Percentiles rank a stretch among this genome's conserved stretches.
Conservation (phyloP, 2,329 filamentous ascomycete genomes). For the Clonostachys rhizophaga region DNA sequence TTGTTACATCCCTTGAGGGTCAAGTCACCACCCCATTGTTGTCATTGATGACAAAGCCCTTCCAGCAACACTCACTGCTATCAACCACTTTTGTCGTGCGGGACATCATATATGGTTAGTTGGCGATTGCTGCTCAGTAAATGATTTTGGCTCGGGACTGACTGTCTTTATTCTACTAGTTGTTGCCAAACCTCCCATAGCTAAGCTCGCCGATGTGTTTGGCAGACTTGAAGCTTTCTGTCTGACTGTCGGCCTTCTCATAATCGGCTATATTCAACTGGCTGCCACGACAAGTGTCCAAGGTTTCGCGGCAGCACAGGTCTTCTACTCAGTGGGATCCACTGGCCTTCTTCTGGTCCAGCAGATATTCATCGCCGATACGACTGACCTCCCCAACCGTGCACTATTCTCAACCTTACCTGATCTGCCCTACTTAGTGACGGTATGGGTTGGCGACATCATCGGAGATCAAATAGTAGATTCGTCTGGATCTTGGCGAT, state of each 20-base stretch:
- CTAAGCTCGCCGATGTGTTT: conserved; percentile 58
- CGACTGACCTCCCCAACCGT: conserved; percentile 53
- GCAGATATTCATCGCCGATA: conserved; percentile 62
- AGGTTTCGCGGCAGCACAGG: conserved; percentile 47
- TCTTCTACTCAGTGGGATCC: conserved; percentile 56
- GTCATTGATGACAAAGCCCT: conserved; percentile 20
- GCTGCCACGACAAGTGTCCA: conserved; percentile 48
- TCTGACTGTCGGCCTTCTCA: conserved; percentile 46
- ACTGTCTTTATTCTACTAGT: not conserved
- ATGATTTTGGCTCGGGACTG: too few relatives aligned
- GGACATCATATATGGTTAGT: conserved; percentile 44
- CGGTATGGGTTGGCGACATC: conserved; percentile 50
- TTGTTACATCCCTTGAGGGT: conserved; percentile 11
- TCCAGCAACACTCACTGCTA: conserved; percentile 38
- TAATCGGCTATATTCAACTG: conserved; percentile 53
- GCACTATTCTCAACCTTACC: conserved; percentile 55
- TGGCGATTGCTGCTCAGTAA: too few relatives aligned
- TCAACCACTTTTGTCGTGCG: conserved; percentile 38
- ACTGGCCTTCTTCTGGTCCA: conserved; percentile 57
- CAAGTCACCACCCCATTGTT: conserved; percentile 12
- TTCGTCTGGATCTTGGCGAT: conserved; percentile 44
- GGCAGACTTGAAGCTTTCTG: conserved; percentile 56
- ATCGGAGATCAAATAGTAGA: conserved; percentile 29
- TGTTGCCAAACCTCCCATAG: conserved; percentile 29
- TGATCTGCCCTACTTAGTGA: conserved; percentile 55